A percentile compares a stretch with the other conserved stretches of the same genome.
phyloP scores from a whole-genome alignment of 805 yeast species.

The Tetrapisispora pingtungensis region DNA sequence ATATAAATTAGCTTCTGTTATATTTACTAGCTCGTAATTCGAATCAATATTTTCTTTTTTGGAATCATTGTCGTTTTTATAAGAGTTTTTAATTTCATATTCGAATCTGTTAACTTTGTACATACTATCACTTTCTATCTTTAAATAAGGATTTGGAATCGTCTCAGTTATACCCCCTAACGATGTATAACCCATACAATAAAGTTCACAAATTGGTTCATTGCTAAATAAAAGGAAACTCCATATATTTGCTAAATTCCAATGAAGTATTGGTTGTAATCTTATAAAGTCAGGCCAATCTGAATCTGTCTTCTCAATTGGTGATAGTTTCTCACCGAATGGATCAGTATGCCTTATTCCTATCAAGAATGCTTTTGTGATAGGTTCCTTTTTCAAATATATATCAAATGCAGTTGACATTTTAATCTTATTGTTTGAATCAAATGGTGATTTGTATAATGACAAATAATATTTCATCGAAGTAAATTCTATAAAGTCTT shows the following conservation, averaged over 20 bases:
- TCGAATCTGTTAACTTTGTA: conserved; percentile 9
- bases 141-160: conserved; percentile 54
- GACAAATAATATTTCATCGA: conserved; percentile 45
- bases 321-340: conserved; percentile 47
- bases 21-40: conserved; percentile 3
- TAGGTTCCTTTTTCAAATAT: conserved; percentile 44
- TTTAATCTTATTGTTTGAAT: conserved; percentile 20
- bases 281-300: conserved; percentile 87
- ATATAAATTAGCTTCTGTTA: conserved; percentile 4
- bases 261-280: conserved; percentile 79
- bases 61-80: neutral
- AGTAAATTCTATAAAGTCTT: conserved; percentile 52
- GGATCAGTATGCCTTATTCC: conserved; percentile 90
- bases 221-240: conserved; percentile 51
- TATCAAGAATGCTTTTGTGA: conserved; percentile 65
- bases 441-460: conserved; percentile 30
- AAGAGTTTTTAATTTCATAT: conserved; percentile 23
- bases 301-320: conserved; percentile 69
- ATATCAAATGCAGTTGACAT: conserved; percentile 61
- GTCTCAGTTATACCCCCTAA: conserved; percentile 75
- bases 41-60: conserved; percentile 2
- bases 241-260: conserved; percentile 85
- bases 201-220: conserved; percentile 64
- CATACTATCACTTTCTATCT: conserved; percentile 5
- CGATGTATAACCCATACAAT: conserved; percentile 81